Evolutionary conservation across 2,329 filamentous ascomycete genomes (phyloP).

Genomic region (Macrophomina phaseolina): DNA sequence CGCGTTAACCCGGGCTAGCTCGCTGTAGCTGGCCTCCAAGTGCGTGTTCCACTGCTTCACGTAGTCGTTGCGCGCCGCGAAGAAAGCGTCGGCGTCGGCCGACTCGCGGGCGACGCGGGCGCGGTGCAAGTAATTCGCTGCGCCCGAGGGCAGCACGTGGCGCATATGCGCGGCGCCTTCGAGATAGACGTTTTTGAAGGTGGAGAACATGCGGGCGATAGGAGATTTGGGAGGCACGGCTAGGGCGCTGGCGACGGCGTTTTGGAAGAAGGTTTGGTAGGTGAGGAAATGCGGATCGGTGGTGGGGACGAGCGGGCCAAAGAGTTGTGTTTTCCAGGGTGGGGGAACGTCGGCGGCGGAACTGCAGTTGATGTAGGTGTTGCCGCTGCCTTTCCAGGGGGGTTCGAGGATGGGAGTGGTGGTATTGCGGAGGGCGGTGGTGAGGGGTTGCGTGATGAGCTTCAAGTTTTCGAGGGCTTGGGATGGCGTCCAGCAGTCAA

Average conservation of each 20-base stretch:
- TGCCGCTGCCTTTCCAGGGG: constrained; percentile 32
- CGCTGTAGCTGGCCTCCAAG: constrained; percentile 29
- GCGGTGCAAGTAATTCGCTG: constrained; percentile 38
- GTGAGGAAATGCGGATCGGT: constrained; percentile 33
- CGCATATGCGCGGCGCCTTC: constrained; percentile 33
- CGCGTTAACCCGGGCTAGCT: constrained; percentile 6
- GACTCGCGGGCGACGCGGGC: constrained; percentile 43
- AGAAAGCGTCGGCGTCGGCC: constrained; percentile 39
- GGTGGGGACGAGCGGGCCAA: constrained; percentile 29
- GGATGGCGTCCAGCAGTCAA: constrained; percentile 34
- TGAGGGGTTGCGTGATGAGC: constrained; percentile 38
- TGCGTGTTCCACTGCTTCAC: constrained; percentile 39
- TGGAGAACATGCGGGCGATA: constrained; percentile 40
- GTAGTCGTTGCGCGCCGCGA: constrained; percentile 37
- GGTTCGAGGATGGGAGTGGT: constrained; percentile 36
- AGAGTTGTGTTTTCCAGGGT: neutral
- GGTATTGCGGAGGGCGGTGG: constrained; percentile 40
- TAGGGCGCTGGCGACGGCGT: constrained; percentile 29
- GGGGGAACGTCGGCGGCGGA: neutral
- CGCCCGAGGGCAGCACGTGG: constrained; percentile 27
- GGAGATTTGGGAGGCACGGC: constrained; percentile 33
- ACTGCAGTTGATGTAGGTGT: neutral
- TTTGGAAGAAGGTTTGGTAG: constrained; percentile 36
- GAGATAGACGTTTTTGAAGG: constrained; percentile 42
- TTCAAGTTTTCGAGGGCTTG: constrained; percentile 36